A percentile compares a stretch with the other conserved stretches of the same genome.
These are phyloP conservation scores for Dacryopinax spathularia DNA, from an alignment of 768 basidiomycete genomes.

Conservation along the genomic window DNA sequence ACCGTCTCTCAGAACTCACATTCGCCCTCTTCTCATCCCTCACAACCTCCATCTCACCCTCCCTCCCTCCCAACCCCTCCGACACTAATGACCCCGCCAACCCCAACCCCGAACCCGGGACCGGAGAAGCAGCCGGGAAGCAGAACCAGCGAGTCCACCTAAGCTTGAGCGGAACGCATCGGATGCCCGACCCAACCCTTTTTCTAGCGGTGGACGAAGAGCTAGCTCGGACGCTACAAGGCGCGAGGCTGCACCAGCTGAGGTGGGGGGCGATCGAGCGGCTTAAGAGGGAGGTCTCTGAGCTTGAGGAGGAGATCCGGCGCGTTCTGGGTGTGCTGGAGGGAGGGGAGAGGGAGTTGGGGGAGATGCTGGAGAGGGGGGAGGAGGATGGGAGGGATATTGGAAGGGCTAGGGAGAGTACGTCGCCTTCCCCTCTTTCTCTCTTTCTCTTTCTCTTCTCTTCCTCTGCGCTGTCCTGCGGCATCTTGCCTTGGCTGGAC, in stretches of 20 bases:
- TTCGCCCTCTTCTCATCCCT: background rate
- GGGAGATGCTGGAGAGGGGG: constrained; percentile 58
- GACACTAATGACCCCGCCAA: too few relatives aligned
- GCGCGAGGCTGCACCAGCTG: constrained; percentile 57
- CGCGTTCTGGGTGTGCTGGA: constrained; percentile 52
- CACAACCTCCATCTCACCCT: background rate
- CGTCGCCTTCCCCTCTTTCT: constrained; percentile 13
- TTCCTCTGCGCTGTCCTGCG: background rate
- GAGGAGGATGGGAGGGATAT: constrained; percentile 57
- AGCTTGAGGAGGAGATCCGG: constrained; percentile 52
- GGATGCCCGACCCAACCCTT: constrained; percentile 13
- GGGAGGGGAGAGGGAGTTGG: constrained; percentile 51
- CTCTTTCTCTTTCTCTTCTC: background rate
- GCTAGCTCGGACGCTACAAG: constrained; percentile 49
- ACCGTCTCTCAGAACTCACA: background rate
- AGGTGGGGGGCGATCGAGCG: constrained; percentile 61
- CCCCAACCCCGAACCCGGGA: too few relatives aligned
- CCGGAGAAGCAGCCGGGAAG: too few relatives aligned
- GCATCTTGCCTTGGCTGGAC: background rate
- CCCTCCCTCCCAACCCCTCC: too few relatives aligned
- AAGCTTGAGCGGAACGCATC: too few relatives aligned
- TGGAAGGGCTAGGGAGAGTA: constrained; percentile 57
- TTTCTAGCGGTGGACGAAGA: constrained; percentile 50
- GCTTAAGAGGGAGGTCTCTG: constrained; percentile 55
- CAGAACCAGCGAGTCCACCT: too few relatives aligned